These are phyloP conservation scores for Hysterangium stoloniferum DNA, from an alignment of 768 basidiomycete genomes.

Conservation along the genomic window DNA sequence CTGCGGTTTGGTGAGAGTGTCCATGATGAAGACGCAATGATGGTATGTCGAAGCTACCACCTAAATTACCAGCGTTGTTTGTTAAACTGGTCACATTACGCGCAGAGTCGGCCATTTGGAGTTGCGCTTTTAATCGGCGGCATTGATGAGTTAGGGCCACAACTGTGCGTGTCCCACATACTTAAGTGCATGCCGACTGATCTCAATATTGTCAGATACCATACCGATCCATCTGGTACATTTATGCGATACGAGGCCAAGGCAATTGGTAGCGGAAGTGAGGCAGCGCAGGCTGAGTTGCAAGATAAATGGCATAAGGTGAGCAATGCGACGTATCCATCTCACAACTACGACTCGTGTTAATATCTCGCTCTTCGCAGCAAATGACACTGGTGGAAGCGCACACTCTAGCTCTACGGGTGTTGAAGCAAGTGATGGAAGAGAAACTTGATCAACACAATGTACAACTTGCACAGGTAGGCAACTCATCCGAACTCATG, in stretches of 20 bases:
- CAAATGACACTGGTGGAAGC: constrained; percentile 89
- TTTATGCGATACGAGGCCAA: constrained; percentile 96
- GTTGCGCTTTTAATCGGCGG: constrained; percentile 98
- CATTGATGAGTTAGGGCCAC: constrained; percentile 90
- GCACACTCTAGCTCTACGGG: constrained; percentile 74
- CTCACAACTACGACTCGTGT: background rate
- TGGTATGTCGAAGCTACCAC: constrained; percentile 43
- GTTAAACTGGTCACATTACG: no score
- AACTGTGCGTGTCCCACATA: constrained; percentile 56
- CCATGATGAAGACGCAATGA: constrained; percentile 97
- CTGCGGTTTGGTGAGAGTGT: constrained; percentile 98
- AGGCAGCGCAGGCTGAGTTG: constrained; percentile 93
- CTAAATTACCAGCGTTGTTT: no score
- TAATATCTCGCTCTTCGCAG: constrained; percentile 33
- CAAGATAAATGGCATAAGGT: constrained; percentile 98
- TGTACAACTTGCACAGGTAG: constrained; percentile 90
- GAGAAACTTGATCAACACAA: constrained; percentile 99
- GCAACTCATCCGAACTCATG: constrained; percentile 17
- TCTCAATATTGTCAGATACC: constrained; percentile 54
- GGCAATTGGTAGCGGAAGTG: constrained; percentile 96
- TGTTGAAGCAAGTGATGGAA: constrained; percentile 99
- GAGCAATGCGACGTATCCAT: constrained; percentile 14
- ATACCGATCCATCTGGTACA: constrained; percentile 98
- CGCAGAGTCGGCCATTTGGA: constrained; percentile 87
- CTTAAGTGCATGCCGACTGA: background rate